Conservation (phyloP, 2,329 filamentous ascomycete species). For the Venturia carpophila region DNA sequence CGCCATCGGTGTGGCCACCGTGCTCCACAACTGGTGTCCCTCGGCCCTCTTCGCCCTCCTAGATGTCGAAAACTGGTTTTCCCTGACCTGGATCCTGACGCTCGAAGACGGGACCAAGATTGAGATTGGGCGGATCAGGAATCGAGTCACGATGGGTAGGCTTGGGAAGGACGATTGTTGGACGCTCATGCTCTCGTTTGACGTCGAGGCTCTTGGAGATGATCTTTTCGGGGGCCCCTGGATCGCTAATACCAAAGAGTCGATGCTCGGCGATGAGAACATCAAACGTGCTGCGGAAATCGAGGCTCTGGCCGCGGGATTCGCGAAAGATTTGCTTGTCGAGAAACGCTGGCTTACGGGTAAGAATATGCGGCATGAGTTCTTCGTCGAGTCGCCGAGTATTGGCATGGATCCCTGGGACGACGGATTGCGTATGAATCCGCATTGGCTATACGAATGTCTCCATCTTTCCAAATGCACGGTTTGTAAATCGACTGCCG, state of each 20-base stretch:
- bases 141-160: not conserved
- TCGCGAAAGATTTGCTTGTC: not conserved
- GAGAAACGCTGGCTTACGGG: not conserved
- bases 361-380: constrained; percentile 3
- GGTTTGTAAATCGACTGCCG: not conserved
- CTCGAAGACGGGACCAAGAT: not conserved
- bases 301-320: not conserved
- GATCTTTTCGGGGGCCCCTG: not conserved
- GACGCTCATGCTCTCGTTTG: not conserved
- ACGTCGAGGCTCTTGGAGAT: not conserved
- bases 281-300: not conserved
- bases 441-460: not conserved
- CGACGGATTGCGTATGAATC: constrained; percentile 4
- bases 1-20: not conserved
- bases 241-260: not conserved
- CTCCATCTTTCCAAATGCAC: not conserved
- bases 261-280: not conserved
- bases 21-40: constrained; percentile 1
- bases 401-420: constrained; percentile 5
- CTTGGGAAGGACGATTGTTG: not conserved
- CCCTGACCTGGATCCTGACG: not conserved
- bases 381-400: not conserved
- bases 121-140: not conserved
- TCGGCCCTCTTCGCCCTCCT: not conserved
- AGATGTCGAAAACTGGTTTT: not conserved